Percentiles rank a stretch among this genome's conserved stretches.
phyloP scores from a whole-genome alignment of 352 stramenopile species.

The Globisporangium megalacanthum region DNA sequence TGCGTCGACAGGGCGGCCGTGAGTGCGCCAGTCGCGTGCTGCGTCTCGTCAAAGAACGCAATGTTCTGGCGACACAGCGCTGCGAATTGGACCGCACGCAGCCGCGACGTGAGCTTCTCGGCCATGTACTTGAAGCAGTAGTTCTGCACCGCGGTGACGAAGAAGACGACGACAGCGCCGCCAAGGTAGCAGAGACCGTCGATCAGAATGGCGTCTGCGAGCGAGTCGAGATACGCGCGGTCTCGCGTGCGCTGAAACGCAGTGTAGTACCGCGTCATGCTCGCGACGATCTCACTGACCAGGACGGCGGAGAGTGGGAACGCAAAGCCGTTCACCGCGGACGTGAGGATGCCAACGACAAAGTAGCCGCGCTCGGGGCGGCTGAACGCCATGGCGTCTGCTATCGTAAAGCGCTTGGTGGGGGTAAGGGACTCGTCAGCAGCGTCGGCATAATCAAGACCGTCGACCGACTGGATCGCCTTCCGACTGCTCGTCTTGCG shows the following conservation, averaged over 20 bases:
- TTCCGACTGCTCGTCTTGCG: background rate
- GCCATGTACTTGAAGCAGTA: slow-evolving; percentile 41
- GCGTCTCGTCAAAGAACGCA: slow-evolving; percentile 60
- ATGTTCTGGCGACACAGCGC: slow-evolving; percentile 44
- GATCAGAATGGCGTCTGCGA: slow-evolving; percentile 19
- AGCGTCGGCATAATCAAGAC: background rate
- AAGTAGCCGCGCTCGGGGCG: slow-evolving; percentile 36
- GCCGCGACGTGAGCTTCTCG: slow-evolving; percentile 44
- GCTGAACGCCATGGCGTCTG: slow-evolving; percentile 22
- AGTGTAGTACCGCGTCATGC: slow-evolving; percentile 29
- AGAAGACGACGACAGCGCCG: slow-evolving; percentile 23
- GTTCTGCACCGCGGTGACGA: slow-evolving; percentile 25
- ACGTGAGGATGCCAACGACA: slow-evolving; percentile 20
- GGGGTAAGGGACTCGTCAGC: background rate
- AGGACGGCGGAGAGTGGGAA: slow-evolving; percentile 27
- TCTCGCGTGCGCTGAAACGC: slow-evolving; percentile 20
- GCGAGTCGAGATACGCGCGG: slow-evolving; percentile 11
- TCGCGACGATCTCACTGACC: slow-evolving; percentile 26
- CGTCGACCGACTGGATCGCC: background rate
- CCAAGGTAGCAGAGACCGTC: slow-evolving; percentile 31
- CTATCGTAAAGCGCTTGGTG: slow-evolving; percentile 18
- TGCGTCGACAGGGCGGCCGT: slow-evolving; percentile 52
- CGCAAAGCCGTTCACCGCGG: slow-evolving; percentile 26
- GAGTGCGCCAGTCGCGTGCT: slow-evolving; percentile 43
- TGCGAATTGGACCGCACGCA: slow-evolving; percentile 42